Evolutionary conservation across 306 rosid species (phyloP), one percentile per base, ranked within the genome.

Genomic region (Prunus dulcis): DNA sequence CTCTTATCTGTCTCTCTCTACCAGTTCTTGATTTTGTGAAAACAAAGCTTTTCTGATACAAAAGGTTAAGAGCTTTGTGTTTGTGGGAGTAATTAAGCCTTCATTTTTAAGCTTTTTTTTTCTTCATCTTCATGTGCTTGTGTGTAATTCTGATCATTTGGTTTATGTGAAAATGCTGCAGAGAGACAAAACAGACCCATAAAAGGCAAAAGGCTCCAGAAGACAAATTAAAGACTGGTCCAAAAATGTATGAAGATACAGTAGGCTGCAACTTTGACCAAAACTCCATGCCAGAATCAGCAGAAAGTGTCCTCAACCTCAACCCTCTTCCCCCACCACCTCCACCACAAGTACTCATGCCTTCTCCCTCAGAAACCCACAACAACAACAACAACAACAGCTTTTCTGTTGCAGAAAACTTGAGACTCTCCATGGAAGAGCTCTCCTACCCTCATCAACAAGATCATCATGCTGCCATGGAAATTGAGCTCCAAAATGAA

Each of bases 231-330:
- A 11, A 22, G 18, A 58, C 38, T 43, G 63, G 57, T 76, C 53
- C 70, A 41, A 82, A 87, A 46, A 79, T 87, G 90, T 87, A 77
- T 53, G 78, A 49, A 52, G 82, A 77, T 27, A 52, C 58, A 1
- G 28, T 34, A 23, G 84, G 91, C 77, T 90, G 85, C 78, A 82
- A 91, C 83, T 90, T 85, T 85, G 96, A 94, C 85, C 92, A 73
- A 81, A 17, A 78, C 80, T 55, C 84, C 77, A 80, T 80, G 79
- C 53, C 86, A 67, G 96, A 87, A 68, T 82, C 74, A 73, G 50
- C 52, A 20, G 79, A 66, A 72, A 67, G 55, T 55, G 84, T 69
- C 5, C 61, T 84, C 12, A 78, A 71, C 77, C 52, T 77, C 68
- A 27, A n/a, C 72, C 50, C 75, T 67, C 28, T 64, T 60, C 65